Percentiles rank a stretch among this genome's conserved stretches.
phyloP scores from a whole-genome alignment of 345 rosid genomes.

The Adansonia digitata region DNA sequence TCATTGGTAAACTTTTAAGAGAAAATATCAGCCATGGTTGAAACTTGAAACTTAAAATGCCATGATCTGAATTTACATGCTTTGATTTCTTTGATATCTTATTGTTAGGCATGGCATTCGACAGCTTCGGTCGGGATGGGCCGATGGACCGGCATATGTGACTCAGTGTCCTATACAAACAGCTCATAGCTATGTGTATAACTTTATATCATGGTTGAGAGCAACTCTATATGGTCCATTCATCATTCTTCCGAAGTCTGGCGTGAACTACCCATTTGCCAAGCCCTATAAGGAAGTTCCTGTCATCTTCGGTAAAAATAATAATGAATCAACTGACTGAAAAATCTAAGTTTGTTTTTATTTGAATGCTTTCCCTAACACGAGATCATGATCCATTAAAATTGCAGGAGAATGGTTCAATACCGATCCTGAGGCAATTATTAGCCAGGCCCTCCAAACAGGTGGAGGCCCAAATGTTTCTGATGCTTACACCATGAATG shows the following conservation, averaged over 20 bases:
- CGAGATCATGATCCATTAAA: neutral
- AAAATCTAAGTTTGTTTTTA: neutral
- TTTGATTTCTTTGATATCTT: too few species aligned
- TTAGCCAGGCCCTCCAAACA: too few species aligned
- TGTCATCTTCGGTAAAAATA: constrained; percentile 46
- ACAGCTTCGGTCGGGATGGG: constrained; percentile 50
- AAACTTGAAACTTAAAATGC: too few species aligned
- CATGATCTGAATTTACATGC: too few species aligned
- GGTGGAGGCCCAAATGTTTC: constrained; percentile 86
- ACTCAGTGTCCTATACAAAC: constrained; percentile 61
- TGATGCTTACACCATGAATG: constrained; percentile 74
- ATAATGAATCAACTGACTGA: neutral
- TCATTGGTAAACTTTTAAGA: too few species aligned
- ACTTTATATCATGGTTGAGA: constrained; percentile 60
- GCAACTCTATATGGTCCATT: constrained; percentile 66
- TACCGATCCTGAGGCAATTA: constrained; percentile 61
- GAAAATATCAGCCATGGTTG: too few species aligned
- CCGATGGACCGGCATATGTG: constrained; percentile 51
- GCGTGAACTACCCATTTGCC: constrained; percentile 56
- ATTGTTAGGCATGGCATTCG: constrained; percentile 58
- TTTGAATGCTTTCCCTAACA: too few species aligned
- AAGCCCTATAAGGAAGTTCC: constrained; percentile 75
- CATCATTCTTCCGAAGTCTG: constrained; percentile 57
- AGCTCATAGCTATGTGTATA: constrained; percentile 43
- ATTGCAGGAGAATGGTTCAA: constrained; percentile 77